Base-by-base conservation (phyloP, 176 grass and related monocot genomes). In the Bromus sterilis region DNA sequence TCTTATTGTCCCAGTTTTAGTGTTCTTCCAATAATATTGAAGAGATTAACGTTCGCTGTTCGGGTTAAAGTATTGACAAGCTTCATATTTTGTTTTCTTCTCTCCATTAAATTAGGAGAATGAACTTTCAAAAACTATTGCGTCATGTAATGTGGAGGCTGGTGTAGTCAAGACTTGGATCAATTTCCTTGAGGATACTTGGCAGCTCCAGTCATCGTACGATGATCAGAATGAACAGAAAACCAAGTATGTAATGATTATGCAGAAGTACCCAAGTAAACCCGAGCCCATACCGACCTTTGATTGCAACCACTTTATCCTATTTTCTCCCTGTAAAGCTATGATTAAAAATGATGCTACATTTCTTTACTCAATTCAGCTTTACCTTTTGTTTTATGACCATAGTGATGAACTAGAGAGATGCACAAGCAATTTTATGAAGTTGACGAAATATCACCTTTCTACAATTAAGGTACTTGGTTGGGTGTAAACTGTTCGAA, bases 101-200 rank as follows among this genome's bases (percentile, higher is more conserved):
- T 36, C 63, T 79, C 5, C 56, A 65, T 66, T 56, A 48, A 80
- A 82, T 68, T 36, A 98, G 95, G 92, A 98, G 79, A 88, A 91
- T 85, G 95, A 98, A 78, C 90, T 98, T 80, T 88, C 88, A 59
- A 94, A 86, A 92, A 95, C 92, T 86, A 84, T 98, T 58, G 82
- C 91, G 65, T 98, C 93, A 59, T 98, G 90, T 78, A 98, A 95
- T 79, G 63, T 85, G 72, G 95, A 98, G 87, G 85, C 84, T 67
- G 87, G 88, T 79, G 86, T 98, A 82, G 90, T 98, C 57, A 88
- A 95, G 71, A 93, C 93, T 62, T 98, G 95, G 95, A 85, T 98
- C 80, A 95, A 95, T 87, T 98, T 98, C 69, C 94, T 98, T 16
- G 95, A 98, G 77, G 95, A 98, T 89, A 95, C 95, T 32, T 98